phyloP scores from a whole-genome alignment of 352 stramenopile genomes.

The Phytophthora podocarpi region DNA sequence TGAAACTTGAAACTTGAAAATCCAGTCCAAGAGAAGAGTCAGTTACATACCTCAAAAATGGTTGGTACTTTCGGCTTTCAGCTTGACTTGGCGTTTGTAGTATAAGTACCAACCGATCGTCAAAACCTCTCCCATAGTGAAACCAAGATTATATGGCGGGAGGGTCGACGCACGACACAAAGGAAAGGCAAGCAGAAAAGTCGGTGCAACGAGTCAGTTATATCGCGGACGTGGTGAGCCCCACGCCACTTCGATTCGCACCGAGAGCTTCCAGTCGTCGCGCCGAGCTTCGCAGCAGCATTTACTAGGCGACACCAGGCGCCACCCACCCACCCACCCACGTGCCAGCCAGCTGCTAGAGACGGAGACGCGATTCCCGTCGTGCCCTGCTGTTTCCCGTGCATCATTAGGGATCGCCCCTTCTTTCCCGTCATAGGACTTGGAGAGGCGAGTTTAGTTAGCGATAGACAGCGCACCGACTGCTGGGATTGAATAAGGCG shows the following conservation, averaged over 20 bases:
- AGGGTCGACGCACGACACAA: neutral
- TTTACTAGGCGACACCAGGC: neutral
- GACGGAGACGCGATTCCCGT: constrained; percentile 17
- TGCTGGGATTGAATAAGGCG: constrained; percentile 29
- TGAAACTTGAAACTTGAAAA: neutral
- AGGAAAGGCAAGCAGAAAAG: constrained; percentile 1
- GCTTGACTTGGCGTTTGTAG: too few relatives aligned
- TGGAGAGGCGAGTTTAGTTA: constrained; percentile 19
- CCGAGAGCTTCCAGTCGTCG: constrained; percentile 7
- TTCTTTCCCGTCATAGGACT: constrained; percentile 29
- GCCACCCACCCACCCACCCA: too few relatives aligned
- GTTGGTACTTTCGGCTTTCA: too few relatives aligned
- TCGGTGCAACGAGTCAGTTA: constrained; percentile 22
- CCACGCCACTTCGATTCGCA: neutral
- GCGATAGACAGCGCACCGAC: constrained; percentile 27
- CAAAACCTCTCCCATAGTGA: neutral
- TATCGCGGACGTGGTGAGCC: constrained; percentile 1
- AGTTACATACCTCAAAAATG: too few relatives aligned
- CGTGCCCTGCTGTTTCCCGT: constrained; percentile 27
- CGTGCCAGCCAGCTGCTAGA: constrained; percentile 9
- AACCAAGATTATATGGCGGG: neutral
- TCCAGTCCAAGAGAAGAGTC: neutral
- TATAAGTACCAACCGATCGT: neutral
- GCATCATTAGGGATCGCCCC: constrained; percentile 24
- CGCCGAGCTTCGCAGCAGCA: constrained; percentile 8